Evolutionary conservation across 2,329 filamentous ascomycete species (phyloP).

Genomic region (Penicillium sclerotiorum): DNA sequence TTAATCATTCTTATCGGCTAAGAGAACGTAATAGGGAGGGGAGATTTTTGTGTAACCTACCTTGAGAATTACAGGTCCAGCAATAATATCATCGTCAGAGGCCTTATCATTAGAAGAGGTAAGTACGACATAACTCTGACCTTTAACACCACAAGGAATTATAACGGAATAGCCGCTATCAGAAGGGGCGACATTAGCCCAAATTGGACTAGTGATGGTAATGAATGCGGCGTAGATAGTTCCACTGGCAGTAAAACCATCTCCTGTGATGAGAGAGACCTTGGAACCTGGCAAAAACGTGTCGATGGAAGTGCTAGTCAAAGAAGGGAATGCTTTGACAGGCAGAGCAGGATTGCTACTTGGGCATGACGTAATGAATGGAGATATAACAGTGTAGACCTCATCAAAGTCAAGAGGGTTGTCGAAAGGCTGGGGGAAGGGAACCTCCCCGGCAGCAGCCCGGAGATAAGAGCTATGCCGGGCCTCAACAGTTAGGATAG

Average conservation of each 20-base stretch:
- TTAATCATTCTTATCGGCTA: neutral
- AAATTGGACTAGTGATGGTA: conserved; percentile 28
- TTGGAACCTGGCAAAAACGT: conserved; percentile 19
- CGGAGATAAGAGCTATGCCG: conserved; percentile 67
- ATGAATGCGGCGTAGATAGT: conserved; percentile 24
- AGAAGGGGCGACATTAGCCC: conserved; percentile 8
- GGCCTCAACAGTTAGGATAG: conserved; percentile 66
- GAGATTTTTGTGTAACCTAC: conserved; percentile 19
- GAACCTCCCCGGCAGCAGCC: conserved; percentile 49
- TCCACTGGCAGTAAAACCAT: conserved; percentile 25
- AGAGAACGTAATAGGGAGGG: neutral
- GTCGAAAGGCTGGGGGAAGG: conserved; percentile 64
- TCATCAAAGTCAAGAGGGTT: conserved; percentile 60
- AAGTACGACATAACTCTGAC: conserved; percentile 35
- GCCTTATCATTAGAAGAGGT: conserved; percentile 25
- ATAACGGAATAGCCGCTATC: conserved; percentile 23
- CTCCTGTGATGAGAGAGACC: conserved; percentile 29
- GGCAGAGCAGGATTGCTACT: conserved; percentile 57
- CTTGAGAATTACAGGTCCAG: conserved; percentile 37
- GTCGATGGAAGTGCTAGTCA: conserved; percentile 32
- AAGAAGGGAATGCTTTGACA: conserved; percentile 61
- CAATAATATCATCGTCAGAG: conserved; percentile 33
- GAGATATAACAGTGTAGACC: conserved; percentile 66
- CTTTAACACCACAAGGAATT: conserved; percentile 26
- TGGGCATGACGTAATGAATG: conserved; percentile 64